phyloP scores from a whole-genome alignment of 805 yeast genomes.

The Dipodascus albidus region DNA sequence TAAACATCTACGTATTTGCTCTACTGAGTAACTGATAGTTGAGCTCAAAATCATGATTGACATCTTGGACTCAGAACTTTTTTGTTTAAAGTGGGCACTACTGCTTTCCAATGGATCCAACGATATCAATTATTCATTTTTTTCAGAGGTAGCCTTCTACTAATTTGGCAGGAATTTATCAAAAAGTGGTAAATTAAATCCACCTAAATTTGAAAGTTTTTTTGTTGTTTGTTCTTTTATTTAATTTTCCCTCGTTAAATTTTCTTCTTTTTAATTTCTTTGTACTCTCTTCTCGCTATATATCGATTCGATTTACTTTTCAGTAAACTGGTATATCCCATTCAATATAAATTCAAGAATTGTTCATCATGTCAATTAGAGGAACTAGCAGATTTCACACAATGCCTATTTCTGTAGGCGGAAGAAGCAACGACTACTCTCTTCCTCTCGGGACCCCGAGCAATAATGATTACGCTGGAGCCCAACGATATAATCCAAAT shows the following conservation, averaged over 20 bases:
- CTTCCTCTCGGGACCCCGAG: background rate
- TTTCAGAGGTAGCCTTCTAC: no score
- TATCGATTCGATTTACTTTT: background rate
- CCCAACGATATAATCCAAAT: background rate
- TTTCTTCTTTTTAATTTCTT: background rate
- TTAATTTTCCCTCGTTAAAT: background rate
- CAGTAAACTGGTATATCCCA: background rate
- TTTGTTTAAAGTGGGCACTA: no score
- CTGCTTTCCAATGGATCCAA: no score
- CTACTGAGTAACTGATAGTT: no score
- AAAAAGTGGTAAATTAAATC: background rate
- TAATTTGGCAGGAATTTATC: background rate
- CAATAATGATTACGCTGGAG: background rate
- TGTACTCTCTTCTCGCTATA: background rate
- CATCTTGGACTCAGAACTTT: no score
- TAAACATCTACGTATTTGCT: no score
- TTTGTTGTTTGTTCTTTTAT: background rate
- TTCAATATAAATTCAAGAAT: background rate
- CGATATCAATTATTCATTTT: no score
- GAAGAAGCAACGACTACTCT: background rate
- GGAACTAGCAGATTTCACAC: slow-evolving; percentile 2
- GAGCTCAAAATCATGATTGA: no score
- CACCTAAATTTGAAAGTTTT: background rate
- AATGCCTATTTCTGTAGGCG: slow-evolving; percentile 2
- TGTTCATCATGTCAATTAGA: slow-evolving; percentile 1